Evolutionary conservation across 176 grass and related monocot species (phyloP).

Genomic region (Carex cristatella): DNA sequence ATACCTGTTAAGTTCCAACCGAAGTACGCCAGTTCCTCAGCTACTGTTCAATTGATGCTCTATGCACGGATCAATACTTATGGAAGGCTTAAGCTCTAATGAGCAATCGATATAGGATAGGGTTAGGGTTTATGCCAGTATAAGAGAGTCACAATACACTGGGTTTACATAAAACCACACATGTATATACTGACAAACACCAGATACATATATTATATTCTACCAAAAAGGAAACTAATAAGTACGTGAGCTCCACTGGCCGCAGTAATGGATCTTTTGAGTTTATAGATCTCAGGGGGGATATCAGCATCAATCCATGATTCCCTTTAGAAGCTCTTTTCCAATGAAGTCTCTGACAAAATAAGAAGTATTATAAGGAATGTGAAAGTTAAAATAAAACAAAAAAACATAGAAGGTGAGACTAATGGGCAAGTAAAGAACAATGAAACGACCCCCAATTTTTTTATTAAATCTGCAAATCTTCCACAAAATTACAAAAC

Average conservation of each 20-base stretch:
- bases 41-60: conserved; percentile 21
- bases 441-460: not conserved
- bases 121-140: conserved; percentile 11
- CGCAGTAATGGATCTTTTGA: conserved; percentile 23
- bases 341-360: conserved; percentile 43
- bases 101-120: conserved; percentile 4
- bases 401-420: not conserved
- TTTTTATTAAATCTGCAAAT: not conserved
- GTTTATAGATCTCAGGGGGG: conserved; percentile 30
- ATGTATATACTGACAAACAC: conserved; percentile 3
- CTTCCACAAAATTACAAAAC: not conserved
- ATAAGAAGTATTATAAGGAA: not conserved
- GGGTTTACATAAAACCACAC: conserved; percentile 6
- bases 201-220: not conserved
- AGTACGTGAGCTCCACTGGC: conserved; percentile 36
- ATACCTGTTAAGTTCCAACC: conserved; percentile 8
- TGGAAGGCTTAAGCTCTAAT: conserved; percentile 15
- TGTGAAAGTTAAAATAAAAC: not conserved
- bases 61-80: conserved; percentile 17
- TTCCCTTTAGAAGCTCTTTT: conserved; percentile 42
- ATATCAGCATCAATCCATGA: conserved; percentile 41
- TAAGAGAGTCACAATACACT: conserved; percentile 6
- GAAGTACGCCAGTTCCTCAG: conserved; percentile 17
- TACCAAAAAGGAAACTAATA: conserved; percentile 17
- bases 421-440: not conserved